phyloP scores from a whole-genome alignment of 2,329 filamentous ascomycete species.

The Colletotrichum sp. region DNA sequence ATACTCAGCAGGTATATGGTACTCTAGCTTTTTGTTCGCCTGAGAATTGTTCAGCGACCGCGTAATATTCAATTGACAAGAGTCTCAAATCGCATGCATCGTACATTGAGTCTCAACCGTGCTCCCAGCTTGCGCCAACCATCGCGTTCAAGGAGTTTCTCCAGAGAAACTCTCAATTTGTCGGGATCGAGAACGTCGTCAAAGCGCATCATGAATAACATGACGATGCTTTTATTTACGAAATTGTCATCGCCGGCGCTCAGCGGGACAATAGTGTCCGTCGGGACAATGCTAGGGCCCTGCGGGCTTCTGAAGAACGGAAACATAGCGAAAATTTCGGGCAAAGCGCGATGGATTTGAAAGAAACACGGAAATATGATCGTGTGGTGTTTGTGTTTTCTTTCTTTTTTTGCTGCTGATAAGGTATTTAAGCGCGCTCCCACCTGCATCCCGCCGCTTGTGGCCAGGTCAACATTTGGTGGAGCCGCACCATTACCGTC shows the following conservation, averaged over 20 bases:
- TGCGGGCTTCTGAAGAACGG: not conserved
- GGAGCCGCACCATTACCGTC: not conserved
- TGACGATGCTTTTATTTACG: slow-evolving; percentile 25
- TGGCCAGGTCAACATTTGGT: not conserved
- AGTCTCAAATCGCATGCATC: not conserved
- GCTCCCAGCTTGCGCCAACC: not conserved
- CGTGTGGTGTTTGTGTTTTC: not conserved
- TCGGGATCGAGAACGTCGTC: slow-evolving; percentile 30
- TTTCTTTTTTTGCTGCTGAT: not conserved
- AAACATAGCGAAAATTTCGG: not conserved
- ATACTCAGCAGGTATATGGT: not conserved
- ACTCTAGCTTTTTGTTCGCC: not conserved
- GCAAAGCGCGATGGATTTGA: not conserved
- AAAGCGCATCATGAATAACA: slow-evolving; percentile 34
- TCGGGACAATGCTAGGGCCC: not conserved
- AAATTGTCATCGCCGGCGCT: slow-evolving; percentile 33
- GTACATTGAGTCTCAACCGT: not conserved
- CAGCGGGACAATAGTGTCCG: slow-evolving; percentile 31
- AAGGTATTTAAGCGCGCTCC: not conserved
- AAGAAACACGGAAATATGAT: not conserved
- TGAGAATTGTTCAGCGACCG: not conserved
- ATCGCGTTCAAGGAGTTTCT: not conserved
- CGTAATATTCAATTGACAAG: not conserved
- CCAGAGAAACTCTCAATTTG: slow-evolving; percentile 23
- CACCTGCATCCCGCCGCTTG: not conserved